Conservation (phyloP, 2,329 filamentous ascomycete genomes). For the Hypoxylon sp. region DNA sequence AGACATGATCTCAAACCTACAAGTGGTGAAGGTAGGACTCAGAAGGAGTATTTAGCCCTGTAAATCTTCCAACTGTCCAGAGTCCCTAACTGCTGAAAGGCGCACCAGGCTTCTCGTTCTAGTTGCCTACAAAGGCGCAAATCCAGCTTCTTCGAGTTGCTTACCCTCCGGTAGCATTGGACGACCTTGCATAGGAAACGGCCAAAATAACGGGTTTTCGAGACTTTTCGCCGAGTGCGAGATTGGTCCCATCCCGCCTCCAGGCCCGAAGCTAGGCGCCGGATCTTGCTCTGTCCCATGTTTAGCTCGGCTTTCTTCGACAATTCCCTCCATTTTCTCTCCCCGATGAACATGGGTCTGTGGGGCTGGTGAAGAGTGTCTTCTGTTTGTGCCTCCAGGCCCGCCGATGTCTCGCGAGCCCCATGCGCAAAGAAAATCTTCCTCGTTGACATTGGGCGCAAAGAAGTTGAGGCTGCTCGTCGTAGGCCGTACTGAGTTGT, state of each 20-base stretch:
- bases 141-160: constrained; percentile 67
- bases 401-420: constrained; percentile 49
- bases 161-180: constrained; percentile 66
- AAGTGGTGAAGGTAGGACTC: background rate
- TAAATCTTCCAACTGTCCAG: background rate
- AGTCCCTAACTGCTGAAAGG: background rate
- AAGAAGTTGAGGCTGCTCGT: constrained; percentile 72
- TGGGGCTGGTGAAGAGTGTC: constrained; percentile 28
- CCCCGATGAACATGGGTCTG: constrained; percentile 26
- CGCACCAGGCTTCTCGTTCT: background rate
- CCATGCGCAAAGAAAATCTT: constrained; percentile 66
- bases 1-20: background rate
- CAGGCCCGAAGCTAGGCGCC: constrained; percentile 14
- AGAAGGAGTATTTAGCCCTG: background rate
- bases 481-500: constrained; percentile 62
- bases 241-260: constrained; percentile 35
- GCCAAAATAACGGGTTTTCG: constrained; percentile 72
- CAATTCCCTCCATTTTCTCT: constrained; percentile 48
- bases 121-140: constrained; percentile 58
- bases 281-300: constrained; percentile 37
- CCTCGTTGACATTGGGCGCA: constrained; percentile 63
- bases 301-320: constrained; percentile 28
- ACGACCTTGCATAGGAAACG: constrained; percentile 72
- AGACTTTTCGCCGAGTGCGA: constrained; percentile 55
- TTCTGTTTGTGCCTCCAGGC: constrained; percentile 19